A percentile compares a stretch with the other conserved stretches of the same genome.
Evolutionary conservation across 2,329 filamentous ascomycete species (phyloP).

Genomic region (Stromatinia cepivora): DNA sequence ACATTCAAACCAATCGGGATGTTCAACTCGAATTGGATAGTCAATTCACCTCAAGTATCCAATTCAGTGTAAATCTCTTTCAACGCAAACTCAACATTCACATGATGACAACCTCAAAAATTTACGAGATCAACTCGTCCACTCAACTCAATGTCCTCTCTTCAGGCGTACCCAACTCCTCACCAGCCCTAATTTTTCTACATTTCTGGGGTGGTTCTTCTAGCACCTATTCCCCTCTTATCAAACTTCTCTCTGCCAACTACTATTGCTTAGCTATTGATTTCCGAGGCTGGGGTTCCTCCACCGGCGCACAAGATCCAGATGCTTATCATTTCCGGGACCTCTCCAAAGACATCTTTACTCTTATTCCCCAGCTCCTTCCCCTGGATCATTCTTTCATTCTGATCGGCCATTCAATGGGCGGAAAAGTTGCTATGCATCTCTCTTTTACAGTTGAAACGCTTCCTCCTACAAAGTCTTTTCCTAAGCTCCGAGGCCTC

Average conservation of each 20-base stretch:
- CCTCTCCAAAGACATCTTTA: constrained; percentile 33
- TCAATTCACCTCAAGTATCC: not conserved
- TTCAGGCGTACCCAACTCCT: constrained; percentile 1
- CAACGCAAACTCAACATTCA: not conserved
- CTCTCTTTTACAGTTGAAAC: not conserved
- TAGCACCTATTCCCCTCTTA: constrained; percentile 38
- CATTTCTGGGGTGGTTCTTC: constrained; percentile 46
- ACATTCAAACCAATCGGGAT: not conserved
- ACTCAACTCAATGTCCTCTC: constrained; percentile 23
- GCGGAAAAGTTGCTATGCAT: constrained; percentile 42
- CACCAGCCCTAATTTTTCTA: constrained; percentile 39
- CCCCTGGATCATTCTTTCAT: constrained; percentile 35
- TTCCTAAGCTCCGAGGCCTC: constrained; percentile 32
- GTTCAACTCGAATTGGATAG: not conserved
- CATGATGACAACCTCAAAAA: not conserved
- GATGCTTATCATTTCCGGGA: constrained; percentile 39
- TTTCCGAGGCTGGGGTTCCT: constrained; percentile 44
- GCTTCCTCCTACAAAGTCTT: not conserved
- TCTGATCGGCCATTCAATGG: constrained; percentile 45
- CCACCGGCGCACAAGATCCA: constrained; percentile 37
- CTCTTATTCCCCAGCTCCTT: constrained; percentile 30
- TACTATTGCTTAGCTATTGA: constrained; percentile 39
- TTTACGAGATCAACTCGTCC: constrained; percentile 7
- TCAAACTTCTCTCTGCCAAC: constrained; percentile 25
- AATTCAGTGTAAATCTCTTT: not conserved